phyloP scores from a whole-genome alignment of 148 eudicot genomes.

The Rhododendron ovatum region DNA sequence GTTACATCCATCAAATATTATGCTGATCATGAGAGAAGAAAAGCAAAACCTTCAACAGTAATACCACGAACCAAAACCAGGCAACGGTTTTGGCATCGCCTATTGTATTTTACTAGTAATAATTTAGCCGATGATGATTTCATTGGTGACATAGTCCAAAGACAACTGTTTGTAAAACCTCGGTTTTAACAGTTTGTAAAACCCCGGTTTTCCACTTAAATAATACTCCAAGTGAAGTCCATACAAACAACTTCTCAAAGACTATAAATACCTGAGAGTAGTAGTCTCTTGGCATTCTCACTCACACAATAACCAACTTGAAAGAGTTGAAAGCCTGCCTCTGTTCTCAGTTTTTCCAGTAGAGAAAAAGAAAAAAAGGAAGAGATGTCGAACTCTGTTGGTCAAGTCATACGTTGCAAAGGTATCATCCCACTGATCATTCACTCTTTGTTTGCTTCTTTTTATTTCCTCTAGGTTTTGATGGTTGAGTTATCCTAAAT shows the following conservation, averaged over 20 bases:
- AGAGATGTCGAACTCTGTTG: constrained; percentile 20
- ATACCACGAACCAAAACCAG: neutral
- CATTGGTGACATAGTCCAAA: too few species aligned
- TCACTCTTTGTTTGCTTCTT: neutral
- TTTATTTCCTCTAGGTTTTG: neutral
- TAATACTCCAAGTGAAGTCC: too few species aligned
- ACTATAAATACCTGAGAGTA: neutral
- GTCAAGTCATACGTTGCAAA: constrained; percentile 23
- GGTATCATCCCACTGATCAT: neutral
- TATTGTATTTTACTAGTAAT: neutral
- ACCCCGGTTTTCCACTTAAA: too few species aligned
- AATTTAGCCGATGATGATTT: neutral
- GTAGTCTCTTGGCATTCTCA: neutral
- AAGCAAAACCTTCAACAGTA: neutral
- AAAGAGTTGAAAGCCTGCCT: neutral
- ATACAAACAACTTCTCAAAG: too few species aligned
- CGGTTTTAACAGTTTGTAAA: too few species aligned
- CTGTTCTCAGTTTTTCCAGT: neutral
- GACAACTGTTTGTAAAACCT: too few species aligned
- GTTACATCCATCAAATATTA: too few species aligned
- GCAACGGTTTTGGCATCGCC: neutral
- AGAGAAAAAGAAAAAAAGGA: neutral
- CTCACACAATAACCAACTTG: neutral
- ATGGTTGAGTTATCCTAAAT: neutral
- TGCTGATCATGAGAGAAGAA: too few species aligned